A percentile compares a stretch with the other conserved stretches of the same genome.
Evolutionary conservation across 768 basidiomycete species (phyloP).

Genomic region (Mycena capillaripes): DNA sequence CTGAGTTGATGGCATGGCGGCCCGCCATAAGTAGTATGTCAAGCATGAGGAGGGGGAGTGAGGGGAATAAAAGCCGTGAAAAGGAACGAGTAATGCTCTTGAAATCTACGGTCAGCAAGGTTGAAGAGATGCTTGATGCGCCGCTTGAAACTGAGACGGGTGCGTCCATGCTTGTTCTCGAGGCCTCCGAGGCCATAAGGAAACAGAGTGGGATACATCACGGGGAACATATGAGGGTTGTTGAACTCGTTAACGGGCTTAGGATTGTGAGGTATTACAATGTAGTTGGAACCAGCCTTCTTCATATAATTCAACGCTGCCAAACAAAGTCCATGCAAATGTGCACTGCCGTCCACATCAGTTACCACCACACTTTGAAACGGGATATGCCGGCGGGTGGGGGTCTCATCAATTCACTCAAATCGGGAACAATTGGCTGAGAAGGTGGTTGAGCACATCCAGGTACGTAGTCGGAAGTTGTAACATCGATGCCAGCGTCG

Average conservation of each 20-base stretch:
- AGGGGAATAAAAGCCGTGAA: conserved; percentile 1
- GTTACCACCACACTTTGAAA: background rate
- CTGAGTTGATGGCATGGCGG: too few species aligned
- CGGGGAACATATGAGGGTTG: background rate
- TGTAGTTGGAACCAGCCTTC: background rate
- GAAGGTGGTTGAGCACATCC: background rate
- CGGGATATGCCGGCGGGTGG: background rate
- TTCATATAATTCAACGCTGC: background rate
- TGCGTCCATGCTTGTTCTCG: background rate
- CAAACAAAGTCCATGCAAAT: background rate
- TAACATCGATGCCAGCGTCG: background rate
- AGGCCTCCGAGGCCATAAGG: background rate
- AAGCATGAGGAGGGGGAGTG: too few species aligned
- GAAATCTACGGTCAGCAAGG: background rate
- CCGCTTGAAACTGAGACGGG: background rate
- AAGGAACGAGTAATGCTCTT: conserved; percentile 5
- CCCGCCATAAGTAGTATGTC: too few species aligned
- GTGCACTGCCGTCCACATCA: background rate
- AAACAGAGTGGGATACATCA: conserved; percentile 3
- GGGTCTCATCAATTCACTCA: background rate
- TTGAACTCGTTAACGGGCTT: conserved; percentile 8
- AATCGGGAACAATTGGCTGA: background rate
- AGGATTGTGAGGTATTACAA: background rate
- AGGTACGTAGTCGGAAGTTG: background rate
- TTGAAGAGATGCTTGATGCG: conserved; percentile 2